phyloP scores from a whole-genome alignment of 208 protist species.

The Zelonia costaricensis region DNA sequence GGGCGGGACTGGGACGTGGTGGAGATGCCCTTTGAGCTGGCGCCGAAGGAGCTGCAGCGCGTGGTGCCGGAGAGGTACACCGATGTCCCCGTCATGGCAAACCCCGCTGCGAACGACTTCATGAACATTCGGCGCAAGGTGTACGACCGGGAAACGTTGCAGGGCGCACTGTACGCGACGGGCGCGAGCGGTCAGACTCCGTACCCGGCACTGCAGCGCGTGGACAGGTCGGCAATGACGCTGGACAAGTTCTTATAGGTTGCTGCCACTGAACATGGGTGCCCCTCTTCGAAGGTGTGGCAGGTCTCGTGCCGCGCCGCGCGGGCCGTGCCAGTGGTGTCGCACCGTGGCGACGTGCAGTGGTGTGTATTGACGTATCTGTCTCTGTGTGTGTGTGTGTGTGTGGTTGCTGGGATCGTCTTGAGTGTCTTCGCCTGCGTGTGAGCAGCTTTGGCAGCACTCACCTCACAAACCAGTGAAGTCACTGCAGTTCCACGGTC shows the following conservation, averaged over 20 bases:
- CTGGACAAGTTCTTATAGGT: slow-evolving; percentile 88
- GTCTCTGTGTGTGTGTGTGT: not conserved
- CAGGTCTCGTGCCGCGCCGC: no score
- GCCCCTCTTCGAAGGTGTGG: no score
- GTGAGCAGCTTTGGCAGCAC: no score
- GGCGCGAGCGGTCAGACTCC: slow-evolving; percentile 23
- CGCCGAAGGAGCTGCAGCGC: slow-evolving; percentile 76
- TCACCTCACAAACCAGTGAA: no score
- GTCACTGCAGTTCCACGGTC: no score
- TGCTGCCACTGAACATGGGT: no score
- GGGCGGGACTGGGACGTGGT: slow-evolving; percentile 86
- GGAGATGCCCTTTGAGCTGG: slow-evolving; percentile 81
- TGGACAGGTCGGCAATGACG: slow-evolving; percentile 63
- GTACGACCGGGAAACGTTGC: slow-evolving; percentile 74
- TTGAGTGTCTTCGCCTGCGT: no score
- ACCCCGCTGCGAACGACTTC: slow-evolving; percentile 58
- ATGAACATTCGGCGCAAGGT: slow-evolving; percentile 86
- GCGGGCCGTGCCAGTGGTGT: no score
- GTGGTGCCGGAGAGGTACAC: slow-evolving; percentile 91
- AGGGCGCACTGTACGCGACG: slow-evolving; percentile 60
- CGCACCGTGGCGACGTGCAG: no score
- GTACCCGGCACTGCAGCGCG: slow-evolving; percentile 60
- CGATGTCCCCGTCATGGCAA: slow-evolving; percentile 76
- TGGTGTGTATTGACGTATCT: no score
- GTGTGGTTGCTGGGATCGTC: not conserved